phyloP scores from a whole-genome alignment of 2,329 filamentous ascomycete genomes.

The Penicillium brevicompactum region DNA sequence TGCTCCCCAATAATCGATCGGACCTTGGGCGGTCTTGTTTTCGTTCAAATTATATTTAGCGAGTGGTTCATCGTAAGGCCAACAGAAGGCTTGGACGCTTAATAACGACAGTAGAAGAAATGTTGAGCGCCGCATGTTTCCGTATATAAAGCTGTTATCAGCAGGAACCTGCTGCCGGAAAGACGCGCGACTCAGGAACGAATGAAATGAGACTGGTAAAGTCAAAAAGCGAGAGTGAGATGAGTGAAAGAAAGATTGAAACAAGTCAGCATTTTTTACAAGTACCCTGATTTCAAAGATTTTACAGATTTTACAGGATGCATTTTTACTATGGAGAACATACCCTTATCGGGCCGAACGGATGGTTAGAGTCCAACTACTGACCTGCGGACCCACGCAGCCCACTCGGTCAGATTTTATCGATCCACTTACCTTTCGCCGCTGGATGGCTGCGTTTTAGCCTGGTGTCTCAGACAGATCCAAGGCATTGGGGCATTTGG shows the following conservation, averaged over 20 bases:
- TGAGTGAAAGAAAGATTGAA: conserved; percentile 5
- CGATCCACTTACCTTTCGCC: conserved; percentile 1
- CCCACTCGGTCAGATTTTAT: conserved; percentile 1
- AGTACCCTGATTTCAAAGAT: neutral
- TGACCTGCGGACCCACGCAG: neutral
- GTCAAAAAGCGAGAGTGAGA: conserved; percentile 4
- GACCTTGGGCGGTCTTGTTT: conserved; percentile 56
- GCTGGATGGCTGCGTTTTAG: neutral
- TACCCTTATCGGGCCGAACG: conserved; percentile 5
- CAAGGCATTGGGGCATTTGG: neutral
- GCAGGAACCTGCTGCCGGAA: conserved; percentile 5
- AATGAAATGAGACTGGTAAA: neutral
- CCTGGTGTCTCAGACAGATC: conserved; percentile 1
- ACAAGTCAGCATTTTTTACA: neutral
- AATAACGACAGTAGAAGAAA: conserved; percentile 9
- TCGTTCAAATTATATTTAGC: conserved; percentile 63
- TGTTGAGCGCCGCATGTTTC: conserved; percentile 7
- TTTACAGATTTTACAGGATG: neutral
- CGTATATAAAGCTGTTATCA: conserved; percentile 4
- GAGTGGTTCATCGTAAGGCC: conserved; percentile 53
- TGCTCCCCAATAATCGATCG: conserved; percentile 60
- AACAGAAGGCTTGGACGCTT: conserved; percentile 18
- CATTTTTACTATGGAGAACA: conserved; percentile 2
- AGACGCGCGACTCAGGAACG: conserved; percentile 1
- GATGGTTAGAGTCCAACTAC: neutral